Conservation (phyloP, 208 protist species). For the Crithidia mellificae region DNA sequence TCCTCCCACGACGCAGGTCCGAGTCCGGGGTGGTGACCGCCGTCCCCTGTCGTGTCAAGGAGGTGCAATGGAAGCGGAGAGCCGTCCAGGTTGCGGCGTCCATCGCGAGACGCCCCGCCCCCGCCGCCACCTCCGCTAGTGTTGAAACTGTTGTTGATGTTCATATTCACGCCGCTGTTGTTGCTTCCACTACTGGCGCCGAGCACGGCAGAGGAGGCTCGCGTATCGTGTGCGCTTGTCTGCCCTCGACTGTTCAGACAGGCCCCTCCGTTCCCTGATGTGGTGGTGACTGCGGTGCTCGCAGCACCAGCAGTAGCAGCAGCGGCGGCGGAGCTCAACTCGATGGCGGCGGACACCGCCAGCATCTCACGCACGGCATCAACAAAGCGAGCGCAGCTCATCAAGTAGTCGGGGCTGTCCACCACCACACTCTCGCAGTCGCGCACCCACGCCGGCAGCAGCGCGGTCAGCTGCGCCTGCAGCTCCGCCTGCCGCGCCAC, state of each 20-base stretch:
- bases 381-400: conserved; percentile 19
- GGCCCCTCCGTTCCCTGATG: neutral
- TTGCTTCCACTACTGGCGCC: neutral
- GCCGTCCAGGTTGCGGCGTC: neutral
- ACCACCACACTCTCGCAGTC: conserved; percentile 17
- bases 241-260: neutral
- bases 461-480: neutral
- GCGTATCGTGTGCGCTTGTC: conserved; percentile 8
- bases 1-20: no score
- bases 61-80: neutral
- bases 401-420: conserved; percentile 13
- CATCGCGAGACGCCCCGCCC: conserved; percentile 1
- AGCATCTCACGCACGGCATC: conserved; percentile 23
- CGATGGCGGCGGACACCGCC: neutral
- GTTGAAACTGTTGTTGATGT: no score
- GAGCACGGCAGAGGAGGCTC: conserved; percentile 10
- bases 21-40: no score
- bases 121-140: neutral
- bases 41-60: neutral
- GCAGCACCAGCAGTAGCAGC: neutral
- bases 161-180: no score
- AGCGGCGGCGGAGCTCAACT: neutral
- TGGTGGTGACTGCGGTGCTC: no score
- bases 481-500: neutral
- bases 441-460: conserved; percentile 19